Base-by-base conservation (phyloP, 2,329 filamentous ascomycete genomes). In the Phialophora expanda region DNA sequence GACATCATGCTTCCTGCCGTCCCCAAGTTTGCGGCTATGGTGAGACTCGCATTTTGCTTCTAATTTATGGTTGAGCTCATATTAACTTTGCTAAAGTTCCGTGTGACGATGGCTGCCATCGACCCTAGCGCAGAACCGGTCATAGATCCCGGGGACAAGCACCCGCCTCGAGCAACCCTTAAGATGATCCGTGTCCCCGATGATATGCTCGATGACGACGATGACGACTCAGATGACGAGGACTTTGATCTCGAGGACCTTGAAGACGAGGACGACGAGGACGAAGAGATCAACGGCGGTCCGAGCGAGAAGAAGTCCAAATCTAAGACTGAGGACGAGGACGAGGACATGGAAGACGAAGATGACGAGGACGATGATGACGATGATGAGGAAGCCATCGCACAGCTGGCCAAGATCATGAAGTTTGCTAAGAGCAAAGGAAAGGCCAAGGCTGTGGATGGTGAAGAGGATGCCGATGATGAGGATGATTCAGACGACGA, bases 61-160 rank as follows among this genome's bases (percentile, higher is more conserved):
- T 38, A 61, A 48, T 30, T 56, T 6, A 34, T 48, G 14, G 48
- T 38, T 28, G 26, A 12, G 22, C 41, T 8, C 17, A 34, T 46
- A 22, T 54, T 65, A 38, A 61, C 61, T 50, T 59, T 54, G 41
- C 30, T 26, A 12, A 75, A 97, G 93, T 96, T 97, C 83, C 92
- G 92, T 78, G 92, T 99, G 76, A 98, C 93, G 75, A 99, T 99
- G 95, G 95, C 96, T 75, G 95, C 95, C 71, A 90, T 99, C 78
- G 94, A 99, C 78, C 95, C 95, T 65, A 92, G 87, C 75, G 91
- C 91, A 74, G 84, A 87, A 73, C 85, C 89, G 41, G 86, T 84
- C 66, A 88, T 89, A 72, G 84, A 84, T 65, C 85, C 86, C 60
- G 85, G 84, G 73, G 87, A 89, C 66, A 86, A 86, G 73, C 79